Evolutionary conservation across 495 filamentous ascomycete genomes (phyloP), one percentile per base, ranked within the genome.

Genomic region (Tuber borchii): DNA sequence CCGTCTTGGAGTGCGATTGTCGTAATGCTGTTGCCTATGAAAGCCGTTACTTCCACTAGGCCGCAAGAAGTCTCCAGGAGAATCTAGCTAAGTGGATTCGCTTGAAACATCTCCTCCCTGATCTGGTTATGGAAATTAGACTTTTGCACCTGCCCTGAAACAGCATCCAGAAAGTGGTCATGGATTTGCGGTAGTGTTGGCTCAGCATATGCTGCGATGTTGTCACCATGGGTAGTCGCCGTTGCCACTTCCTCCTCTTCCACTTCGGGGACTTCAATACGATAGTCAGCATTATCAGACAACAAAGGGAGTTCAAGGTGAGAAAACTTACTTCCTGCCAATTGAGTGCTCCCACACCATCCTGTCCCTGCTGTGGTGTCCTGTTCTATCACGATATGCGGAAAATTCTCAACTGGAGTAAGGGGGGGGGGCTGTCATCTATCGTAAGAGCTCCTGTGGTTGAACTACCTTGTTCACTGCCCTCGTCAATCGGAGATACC

Each of bases 301-400:
- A 22, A 34, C 43, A 40, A 68, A 16, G 44, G 19, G 20, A 14
- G 31, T 19, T 31, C 9, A 19, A 19, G n/a, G 17, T 19, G 19
- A 20, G 72, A 26, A 37, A 4, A 79, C 78, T 79, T 78, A 79
- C 78, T 79, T 26, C 77, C 77, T 34, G 78, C 75, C 46, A 79
- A 71, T 42, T 79, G 78, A 26, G 78, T 79, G 14, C 56, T 65
- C 40, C 78, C 78, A 71, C 78, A 77, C 76, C 78, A 79, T 45
- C 78, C 75, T 12, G 77, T 73, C 31, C 70, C 45, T 61, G 71
- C 73, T 26, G 46, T 40, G 20, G 78, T 76, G 45, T 75, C 78
- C 69, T 79, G 78, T 37, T 76, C 78, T 39, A 61, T 20, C 26
- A 76, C 20, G 12, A 65, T 34, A 39, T 65, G 65, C 26, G 70